Percentiles rank a stretch among this genome's conserved stretches.
Evolutionary conservation across 345 rosid species (phyloP).

Genomic region (Orychophragmus violaceus): DNA sequence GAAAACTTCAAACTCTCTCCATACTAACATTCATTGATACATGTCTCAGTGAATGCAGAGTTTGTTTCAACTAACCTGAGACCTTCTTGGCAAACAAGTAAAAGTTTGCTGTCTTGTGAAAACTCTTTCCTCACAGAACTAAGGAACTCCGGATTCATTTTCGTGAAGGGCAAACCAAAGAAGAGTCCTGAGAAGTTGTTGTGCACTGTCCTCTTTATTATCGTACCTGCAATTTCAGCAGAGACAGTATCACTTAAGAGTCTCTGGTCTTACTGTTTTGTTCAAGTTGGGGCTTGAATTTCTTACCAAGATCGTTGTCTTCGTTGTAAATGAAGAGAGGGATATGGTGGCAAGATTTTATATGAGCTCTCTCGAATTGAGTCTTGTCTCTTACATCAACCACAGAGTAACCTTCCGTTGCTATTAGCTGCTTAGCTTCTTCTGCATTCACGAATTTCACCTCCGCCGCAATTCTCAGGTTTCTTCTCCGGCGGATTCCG

Average conservation of each 20-base stretch:
- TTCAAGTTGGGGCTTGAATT: neutral
- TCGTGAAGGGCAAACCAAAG: conserved; percentile 82
- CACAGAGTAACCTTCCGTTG: conserved; percentile 54
- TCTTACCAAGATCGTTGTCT: conserved; percentile 77
- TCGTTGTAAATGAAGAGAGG: conserved; percentile 80
- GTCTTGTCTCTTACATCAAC: conserved; percentile 74
- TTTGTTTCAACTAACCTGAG: conserved; percentile 51
- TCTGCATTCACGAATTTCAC: conserved; percentile 71
- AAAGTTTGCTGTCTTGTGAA: conserved; percentile 61
- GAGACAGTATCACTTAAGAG: neutral
- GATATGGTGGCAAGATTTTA: conserved; percentile 67
- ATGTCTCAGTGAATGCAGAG: conserved; percentile 10
- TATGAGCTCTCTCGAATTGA: conserved; percentile 78
- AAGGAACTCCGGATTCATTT: conserved; percentile 67
- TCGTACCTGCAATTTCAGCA: conserved; percentile 47
- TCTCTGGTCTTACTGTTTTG: neutral
- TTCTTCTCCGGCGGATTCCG: conserved; percentile 32
- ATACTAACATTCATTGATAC: neutral
- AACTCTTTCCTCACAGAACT: conserved; percentile 52
- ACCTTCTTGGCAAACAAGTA: conserved; percentile 93
- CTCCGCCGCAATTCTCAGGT: conserved; percentile 59
- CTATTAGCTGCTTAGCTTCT: conserved; percentile 67
- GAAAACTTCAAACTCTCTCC: neutral
- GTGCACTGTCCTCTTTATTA: conserved; percentile 77
- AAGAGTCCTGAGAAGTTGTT: conserved; percentile 88